Evolutionary conservation across 441 rosid genomes (phyloP), one percentile per base, ranked within the genome.

Genomic region (California macrophylla): DNA sequence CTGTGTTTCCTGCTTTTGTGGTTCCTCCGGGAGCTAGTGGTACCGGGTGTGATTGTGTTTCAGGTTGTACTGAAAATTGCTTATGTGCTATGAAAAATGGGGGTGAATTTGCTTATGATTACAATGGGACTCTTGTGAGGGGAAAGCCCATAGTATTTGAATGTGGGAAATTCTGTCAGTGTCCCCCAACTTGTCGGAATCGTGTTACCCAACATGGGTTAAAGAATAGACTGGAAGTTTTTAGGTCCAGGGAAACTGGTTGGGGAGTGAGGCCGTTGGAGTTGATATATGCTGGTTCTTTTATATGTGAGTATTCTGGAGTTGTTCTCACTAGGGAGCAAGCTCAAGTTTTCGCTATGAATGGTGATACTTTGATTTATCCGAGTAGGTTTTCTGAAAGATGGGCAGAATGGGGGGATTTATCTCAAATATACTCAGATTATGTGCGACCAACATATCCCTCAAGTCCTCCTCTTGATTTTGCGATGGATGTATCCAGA

Each of bases 251-350:
- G 64, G 92, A 91, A 81, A 89, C 95, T 0, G 95, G 97, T 16
- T 93, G 97, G 97, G 98, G 92, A 66, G 96, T 93, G 60, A 80
- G 97, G 78, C 82, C 91, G 62, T 77, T 91, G 77, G 96, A 91
- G 71, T 76, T 91, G 83, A 87, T 93, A 66, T 88, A 79, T 66
- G 92, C 98, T 2, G 98, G 98, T 68, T 82, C 87, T 71, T 93
- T 91, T 71, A 86, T 93, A 52, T 91, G 97, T 29, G 97, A 93
- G 78, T 93, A 91, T 78, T 84, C 92, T 0, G 98, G 98, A 10
- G 88, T 91, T 66, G 85, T 82, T 75, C 84, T 93, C 69, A 93
- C 97, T 1, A 88, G 85, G 81, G 96, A 93, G 71, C 96, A 91
- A 82, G 92, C 95, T 2, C 83, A 83, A 79, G 76, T 91, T 69